Conservation (phyloP, 495 filamentous ascomycete species). For the Thermochaetoides thermophila region DNA sequence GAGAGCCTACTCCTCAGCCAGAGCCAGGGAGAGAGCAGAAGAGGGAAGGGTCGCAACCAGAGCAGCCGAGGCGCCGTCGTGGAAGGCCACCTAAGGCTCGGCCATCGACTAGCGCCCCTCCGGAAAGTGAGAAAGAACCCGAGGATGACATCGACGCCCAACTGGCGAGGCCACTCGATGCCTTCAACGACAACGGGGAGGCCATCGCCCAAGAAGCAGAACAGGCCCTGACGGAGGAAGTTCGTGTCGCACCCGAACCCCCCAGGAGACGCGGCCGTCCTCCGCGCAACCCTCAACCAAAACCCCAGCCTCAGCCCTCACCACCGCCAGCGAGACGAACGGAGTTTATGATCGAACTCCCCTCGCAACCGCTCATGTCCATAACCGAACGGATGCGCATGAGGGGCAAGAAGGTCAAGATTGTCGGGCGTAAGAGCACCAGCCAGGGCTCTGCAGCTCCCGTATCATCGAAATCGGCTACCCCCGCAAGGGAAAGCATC, state of each 20-base stretch:
- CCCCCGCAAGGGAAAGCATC: too few species aligned
- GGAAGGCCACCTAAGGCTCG: constrained; percentile 9
- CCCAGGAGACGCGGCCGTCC: constrained; percentile 16
- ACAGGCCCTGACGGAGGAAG: not conserved
- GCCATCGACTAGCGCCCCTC: not conserved
- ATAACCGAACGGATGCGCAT: constrained; percentile 32
- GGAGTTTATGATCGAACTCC: constrained; percentile 2
- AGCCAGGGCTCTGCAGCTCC: constrained; percentile 2
- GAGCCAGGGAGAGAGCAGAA: not conserved
- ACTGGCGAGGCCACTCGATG: constrained; percentile 13
- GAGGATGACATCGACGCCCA: constrained; percentile 13
- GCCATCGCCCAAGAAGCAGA: constrained; percentile 1
- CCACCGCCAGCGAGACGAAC: not conserved
- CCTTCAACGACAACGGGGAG: constrained; percentile 17
- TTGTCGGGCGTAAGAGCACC: constrained; percentile 15
- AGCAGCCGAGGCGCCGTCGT: not conserved
- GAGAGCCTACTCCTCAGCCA: not conserved
- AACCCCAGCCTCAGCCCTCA: not conserved
- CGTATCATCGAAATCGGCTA: not conserved
- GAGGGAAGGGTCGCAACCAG: not conserved
- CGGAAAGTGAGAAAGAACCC: not conserved
- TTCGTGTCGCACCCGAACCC: not conserved
- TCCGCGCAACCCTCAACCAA: constrained; percentile 5
- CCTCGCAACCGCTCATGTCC: constrained; percentile 20
- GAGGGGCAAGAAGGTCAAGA: constrained; percentile 31